These are phyloP conservation scores for Aquilaria sinensis DNA, from an alignment of 345 rosid species.

Conservation along the genomic window DNA sequence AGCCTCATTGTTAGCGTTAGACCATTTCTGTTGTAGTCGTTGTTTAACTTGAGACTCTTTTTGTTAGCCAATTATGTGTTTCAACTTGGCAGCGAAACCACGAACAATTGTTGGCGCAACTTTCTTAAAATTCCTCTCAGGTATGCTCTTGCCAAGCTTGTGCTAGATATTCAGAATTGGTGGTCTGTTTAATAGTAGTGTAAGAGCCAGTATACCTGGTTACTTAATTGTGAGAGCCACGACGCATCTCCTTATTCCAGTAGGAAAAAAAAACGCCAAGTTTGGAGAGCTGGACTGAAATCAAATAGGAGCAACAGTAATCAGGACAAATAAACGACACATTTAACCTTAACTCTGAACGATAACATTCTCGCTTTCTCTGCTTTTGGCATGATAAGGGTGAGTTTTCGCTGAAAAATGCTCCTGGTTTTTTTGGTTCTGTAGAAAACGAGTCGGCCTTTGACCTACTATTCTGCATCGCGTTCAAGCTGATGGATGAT, in stretches of 20 bases:
- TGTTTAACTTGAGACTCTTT: too few relatives aligned
- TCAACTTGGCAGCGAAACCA: constrained; percentile 59
- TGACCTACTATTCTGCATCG: constrained; percentile 82
- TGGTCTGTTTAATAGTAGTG: too few relatives aligned
- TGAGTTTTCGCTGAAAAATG: too few relatives aligned
- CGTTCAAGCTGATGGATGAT: constrained; percentile 90
- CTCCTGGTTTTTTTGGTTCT: constrained; percentile 7
- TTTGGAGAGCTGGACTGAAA: too few relatives aligned
- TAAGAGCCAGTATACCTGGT: constrained; percentile 2
- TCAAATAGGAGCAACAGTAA: too few relatives aligned
- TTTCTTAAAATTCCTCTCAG: constrained; percentile 78
- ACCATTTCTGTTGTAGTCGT: neutral
- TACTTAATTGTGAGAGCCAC: too few relatives aligned
- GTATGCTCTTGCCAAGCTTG: constrained; percentile 21
- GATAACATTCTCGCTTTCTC: too few relatives aligned
- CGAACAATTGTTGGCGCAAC: constrained; percentile 67
- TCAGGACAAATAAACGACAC: too few relatives aligned
- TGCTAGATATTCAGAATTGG: neutral
- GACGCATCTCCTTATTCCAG: too few relatives aligned
- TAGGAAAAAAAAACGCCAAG: too few relatives aligned
- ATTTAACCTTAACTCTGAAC: too few relatives aligned
- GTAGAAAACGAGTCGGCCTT: constrained; percentile 82
- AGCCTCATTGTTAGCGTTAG: neutral
- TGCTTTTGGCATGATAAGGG: too few relatives aligned
- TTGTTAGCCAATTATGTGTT: neutral